A percentile compares a stretch with the other conserved stretches of the same genome.
These are phyloP conservation scores for Fraxinus quadrangulata DNA, from an alignment of 257 asterid genomes.

Conservation along the genomic window DNA sequence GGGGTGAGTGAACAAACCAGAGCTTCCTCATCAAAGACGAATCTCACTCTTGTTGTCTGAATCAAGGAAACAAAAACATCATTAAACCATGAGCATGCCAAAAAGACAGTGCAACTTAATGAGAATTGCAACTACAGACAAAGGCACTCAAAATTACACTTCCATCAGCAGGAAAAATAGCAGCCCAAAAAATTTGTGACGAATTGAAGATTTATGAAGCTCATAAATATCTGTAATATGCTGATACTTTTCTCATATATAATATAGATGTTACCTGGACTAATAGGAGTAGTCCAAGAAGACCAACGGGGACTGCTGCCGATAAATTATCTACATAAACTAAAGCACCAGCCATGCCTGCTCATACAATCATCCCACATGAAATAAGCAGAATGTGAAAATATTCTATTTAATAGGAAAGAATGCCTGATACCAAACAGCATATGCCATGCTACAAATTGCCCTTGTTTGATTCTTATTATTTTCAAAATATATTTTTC, in stretches of 20 bases:
- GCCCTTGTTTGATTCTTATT: too few species aligned
- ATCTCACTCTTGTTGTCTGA: slow-evolving; percentile 90
- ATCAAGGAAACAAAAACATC: slow-evolving; percentile 24
- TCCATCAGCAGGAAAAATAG: background rate
- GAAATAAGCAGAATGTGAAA: slow-evolving; percentile 4
- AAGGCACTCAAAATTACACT: background rate
- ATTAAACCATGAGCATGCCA: background rate
- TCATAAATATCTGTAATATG: background rate
- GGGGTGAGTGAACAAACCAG: slow-evolving; percentile 63
- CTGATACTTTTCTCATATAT: background rate
- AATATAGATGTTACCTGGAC: slow-evolving; percentile 58
- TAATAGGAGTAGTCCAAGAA: slow-evolving; percentile 85
- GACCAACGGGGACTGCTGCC: slow-evolving; percentile 84
- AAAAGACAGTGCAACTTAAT: background rate
- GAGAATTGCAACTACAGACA: background rate
- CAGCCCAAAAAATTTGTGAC: background rate
- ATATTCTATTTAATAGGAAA: background rate
- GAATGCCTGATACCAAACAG: background rate
- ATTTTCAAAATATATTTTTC: too few species aligned
- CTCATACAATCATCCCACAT: slow-evolving; percentile 26
- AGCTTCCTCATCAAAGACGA: slow-evolving; percentile 75
- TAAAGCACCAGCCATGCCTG: slow-evolving; percentile 77
- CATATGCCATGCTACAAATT: background rate
- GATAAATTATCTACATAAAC: slow-evolving; percentile 61
- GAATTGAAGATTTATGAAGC: background rate